Conservation (phyloP, 805 yeast genomes). For the Sungouiella blattae region DNA sequence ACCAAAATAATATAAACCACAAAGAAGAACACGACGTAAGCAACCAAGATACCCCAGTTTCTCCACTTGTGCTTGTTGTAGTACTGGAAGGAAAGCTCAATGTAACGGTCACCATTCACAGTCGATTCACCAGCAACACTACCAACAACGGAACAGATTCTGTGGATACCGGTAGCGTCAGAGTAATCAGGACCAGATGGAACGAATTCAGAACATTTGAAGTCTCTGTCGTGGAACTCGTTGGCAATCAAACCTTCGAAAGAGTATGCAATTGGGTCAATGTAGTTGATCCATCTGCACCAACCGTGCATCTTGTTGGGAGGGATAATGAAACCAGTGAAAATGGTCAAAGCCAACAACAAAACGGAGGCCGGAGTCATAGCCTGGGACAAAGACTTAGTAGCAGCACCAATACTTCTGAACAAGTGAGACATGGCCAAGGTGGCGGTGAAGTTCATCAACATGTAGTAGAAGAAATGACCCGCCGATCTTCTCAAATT, state of each 20-base stretch:
- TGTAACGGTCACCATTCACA: constrained; percentile 25
- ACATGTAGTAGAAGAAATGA: constrained; percentile 48
- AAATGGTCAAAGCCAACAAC: constrained; percentile 48
- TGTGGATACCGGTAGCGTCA: background rate
- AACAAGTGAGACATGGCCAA: constrained; percentile 57
- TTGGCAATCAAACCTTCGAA: constrained; percentile 58
- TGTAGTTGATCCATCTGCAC: constrained; percentile 63
- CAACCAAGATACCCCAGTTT: constrained; percentile 60
- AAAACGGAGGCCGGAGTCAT: constrained; percentile 57
- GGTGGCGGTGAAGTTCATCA: constrained; percentile 42
- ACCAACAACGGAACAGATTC: constrained; percentile 24
- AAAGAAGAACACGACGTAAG: constrained; percentile 53
- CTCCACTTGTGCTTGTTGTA: constrained; percentile 54
- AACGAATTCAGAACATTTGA: constrained; percentile 44
- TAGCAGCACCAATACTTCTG: constrained; percentile 48
- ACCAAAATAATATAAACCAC: constrained; percentile 49
- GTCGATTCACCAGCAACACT: constrained; percentile 4
- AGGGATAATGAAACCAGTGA: constrained; percentile 66
- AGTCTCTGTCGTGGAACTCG: constrained; percentile 48
- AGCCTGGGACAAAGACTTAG: constrained; percentile 48
- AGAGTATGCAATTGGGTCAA: constrained; percentile 55
- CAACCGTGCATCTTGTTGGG: constrained; percentile 58
- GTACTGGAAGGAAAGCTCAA: constrained; percentile 44
- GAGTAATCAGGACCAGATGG: constrained; percentile 42
- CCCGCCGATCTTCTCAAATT: constrained; percentile 52